Evolutionary conservation across 2,329 filamentous ascomycete species (phyloP), one percentile per base, ranked within the genome.

Genomic region (Trichophyton rubrum): DNA sequence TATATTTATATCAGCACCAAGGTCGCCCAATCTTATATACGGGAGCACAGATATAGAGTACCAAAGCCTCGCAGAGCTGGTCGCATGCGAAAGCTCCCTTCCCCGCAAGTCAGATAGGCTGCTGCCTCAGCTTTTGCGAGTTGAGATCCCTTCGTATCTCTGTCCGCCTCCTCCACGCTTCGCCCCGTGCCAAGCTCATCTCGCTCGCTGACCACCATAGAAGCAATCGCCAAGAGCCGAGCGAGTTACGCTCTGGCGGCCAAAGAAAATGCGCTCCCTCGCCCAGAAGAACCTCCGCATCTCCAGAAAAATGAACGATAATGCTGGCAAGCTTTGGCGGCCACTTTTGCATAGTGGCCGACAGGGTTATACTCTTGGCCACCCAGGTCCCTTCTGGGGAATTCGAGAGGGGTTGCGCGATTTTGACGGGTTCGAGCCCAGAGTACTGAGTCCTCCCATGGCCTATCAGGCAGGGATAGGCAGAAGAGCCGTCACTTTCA

Each of bases 341-440:
- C 27, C 27, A 13, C 8, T 15, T 9, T 35, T 5, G 51, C 51
- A 51, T 24, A 27, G 22, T 8, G 20, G 15, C 15, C n/a, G 51
- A 20, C 51, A 55, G 51, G 51, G 51, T 55, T 35, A 55, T n/a
- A 55, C 7, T 35, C 51, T 55, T 55, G 51, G 51, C 51, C 17
- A 13, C 15, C 51, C n/a, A 7, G 27, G 27, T 7, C 27, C 6
- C 15, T 24, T 17, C 24, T 35, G n/a, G 24, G 13, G 13, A 30
- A 30, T 8, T 27, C 2, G 7, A 30, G 49, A 22, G n/a, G n/a
- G 45, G 45, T 55, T 55, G 51, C 51, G 51, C 51, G 51, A 55
- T 33, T 55, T 55, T 17, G 27, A 20, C 13, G 9, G 15, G 30
- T 15, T 55, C 24, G 27, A 55, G 51, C 33, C 17, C 43, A 24